These are phyloP conservation scores for Botryotinia globosa DNA, from an alignment of 2,329 filamentous ascomycete genomes.

Conservation along the genomic window DNA sequence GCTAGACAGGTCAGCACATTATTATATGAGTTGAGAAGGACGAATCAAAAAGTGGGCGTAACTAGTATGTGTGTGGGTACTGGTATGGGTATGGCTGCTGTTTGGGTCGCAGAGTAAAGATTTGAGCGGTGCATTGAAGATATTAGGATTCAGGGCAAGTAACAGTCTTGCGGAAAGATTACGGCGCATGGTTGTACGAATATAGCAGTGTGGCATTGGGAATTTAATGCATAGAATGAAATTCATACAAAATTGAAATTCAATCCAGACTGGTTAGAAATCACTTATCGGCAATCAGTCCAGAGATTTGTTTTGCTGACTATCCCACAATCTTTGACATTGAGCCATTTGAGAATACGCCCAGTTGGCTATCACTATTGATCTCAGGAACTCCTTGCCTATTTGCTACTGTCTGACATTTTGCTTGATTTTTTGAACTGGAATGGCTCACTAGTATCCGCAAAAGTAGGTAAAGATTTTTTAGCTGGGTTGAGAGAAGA, in stretches of 20 bases:
- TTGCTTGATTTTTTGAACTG: not conserved
- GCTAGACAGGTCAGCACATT: constrained; percentile 91
- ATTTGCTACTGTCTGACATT: not conserved
- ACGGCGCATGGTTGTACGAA: not conserved
- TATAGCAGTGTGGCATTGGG: not conserved
- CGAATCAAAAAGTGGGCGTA: constrained; percentile 79
- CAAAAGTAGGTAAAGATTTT: not conserved
- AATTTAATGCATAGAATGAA: not conserved
- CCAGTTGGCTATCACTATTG: not conserved
- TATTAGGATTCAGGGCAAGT: not conserved
- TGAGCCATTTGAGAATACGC: not conserved
- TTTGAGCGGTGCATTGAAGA: not conserved
- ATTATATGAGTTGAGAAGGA: constrained; percentile 84
- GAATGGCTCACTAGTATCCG: not conserved
- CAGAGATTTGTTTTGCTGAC: not conserved
- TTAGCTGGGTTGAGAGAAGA: not conserved
- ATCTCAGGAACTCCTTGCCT: not conserved
- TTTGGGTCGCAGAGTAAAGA: constrained; percentile 86
- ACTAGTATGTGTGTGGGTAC: constrained; percentile 97
- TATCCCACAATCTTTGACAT: not conserved
- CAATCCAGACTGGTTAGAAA: not conserved
- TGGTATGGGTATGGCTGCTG: constrained; percentile 95
- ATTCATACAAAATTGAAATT: not conserved
- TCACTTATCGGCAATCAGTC: accelerated
- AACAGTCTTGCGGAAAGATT: not conserved